A percentile compares a stretch with the other conserved stretches of the same genome.
Conservation (phyloP, 2,329 filamentous ascomycete genomes). For the Colletotrichum scovillei region DNA sequence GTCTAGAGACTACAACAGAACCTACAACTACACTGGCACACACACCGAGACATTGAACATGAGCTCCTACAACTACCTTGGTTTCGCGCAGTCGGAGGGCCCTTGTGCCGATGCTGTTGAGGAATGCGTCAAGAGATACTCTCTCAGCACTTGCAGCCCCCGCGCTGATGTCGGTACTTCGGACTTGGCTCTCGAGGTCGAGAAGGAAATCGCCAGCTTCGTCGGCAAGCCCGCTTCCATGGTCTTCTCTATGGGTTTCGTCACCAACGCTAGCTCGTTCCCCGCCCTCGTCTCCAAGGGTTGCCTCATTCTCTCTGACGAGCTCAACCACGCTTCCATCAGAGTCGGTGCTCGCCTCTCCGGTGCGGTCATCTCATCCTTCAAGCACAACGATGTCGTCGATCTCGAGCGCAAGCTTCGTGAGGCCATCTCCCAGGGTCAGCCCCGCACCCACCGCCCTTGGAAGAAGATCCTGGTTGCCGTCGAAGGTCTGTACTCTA, state of each 20-base stretch:
- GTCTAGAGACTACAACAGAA: constrained; percentile 90
- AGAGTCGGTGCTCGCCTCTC: constrained; percentile 94
- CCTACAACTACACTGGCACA: constrained; percentile 89
- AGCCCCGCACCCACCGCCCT: constrained; percentile 96
- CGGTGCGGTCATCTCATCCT: constrained; percentile 93
- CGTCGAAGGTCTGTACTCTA: constrained; percentile 97
- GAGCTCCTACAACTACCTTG: constrained; percentile 99
- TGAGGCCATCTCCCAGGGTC: constrained; percentile 94
- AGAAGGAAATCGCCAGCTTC: constrained; percentile 88
- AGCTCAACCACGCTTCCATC: constrained; percentile 98
- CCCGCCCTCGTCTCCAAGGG: constrained; percentile 93
- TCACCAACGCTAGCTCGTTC: constrained; percentile 94
- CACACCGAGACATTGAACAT: constrained; percentile 96
- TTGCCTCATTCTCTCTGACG: constrained; percentile 93
- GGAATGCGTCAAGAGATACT: constrained; percentile 85
- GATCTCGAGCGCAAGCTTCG: constrained; percentile 88
- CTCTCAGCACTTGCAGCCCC: constrained; percentile 84
- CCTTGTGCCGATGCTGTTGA: constrained; percentile 96
- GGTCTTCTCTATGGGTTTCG: constrained; percentile 99
- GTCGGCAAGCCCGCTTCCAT: constrained; percentile 95
- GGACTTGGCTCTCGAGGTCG: constrained; percentile 89
- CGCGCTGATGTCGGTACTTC: constrained; percentile 87
- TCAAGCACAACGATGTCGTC: constrained; percentile 96
- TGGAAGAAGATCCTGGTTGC: constrained; percentile 99
- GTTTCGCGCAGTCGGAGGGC: constrained; percentile 96